phyloP scores from a whole-genome alignment of 345 rosid genomes.

The Crucihimalaya himalaica region DNA sequence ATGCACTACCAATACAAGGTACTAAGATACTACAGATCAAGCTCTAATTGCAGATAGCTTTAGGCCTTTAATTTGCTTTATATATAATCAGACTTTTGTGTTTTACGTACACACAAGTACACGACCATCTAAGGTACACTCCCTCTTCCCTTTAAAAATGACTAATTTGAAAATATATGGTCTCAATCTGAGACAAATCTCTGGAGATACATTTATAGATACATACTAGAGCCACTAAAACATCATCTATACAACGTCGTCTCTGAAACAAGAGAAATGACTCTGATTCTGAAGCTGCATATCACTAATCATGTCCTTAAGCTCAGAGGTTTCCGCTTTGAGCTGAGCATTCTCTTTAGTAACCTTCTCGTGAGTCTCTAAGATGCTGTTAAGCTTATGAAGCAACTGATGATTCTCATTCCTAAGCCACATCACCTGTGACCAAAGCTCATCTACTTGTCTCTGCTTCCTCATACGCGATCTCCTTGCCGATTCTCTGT shows the following conservation, averaged over 20 bases:
- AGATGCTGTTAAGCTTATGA: conserved; percentile 60
- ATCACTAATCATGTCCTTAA: conserved; percentile 61
- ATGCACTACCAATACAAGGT: background rate
- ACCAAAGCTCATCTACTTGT: conserved; percentile 87
- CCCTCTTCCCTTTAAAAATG: no score
- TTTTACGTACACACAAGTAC: no score
- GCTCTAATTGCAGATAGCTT: background rate
- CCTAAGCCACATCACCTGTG: conserved; percentile 77
- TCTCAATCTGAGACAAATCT: background rate
- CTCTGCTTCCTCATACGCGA: conserved; percentile 92
- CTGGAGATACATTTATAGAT: background rate
- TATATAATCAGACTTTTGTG: no score
- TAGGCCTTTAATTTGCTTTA: background rate
- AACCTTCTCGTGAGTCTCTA: conserved; percentile 58
- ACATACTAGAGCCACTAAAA: background rate
- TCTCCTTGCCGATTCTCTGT: conserved; percentile 81
- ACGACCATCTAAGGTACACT: no score
- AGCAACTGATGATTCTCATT: conserved; percentile 74
- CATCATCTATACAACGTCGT: conserved; percentile 38
- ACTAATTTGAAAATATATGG: background rate
- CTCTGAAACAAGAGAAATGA: conserved; percentile 53
- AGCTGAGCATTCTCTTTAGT: conserved; percentile 71
- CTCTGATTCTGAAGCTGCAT: conserved; percentile 52
- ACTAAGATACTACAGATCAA: background rate
- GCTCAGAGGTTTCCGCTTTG: conserved; percentile 63